Evolutionary conservation across 495 filamentous ascomycete species (phyloP).

Genomic region (Aspergillus panamensis): DNA sequence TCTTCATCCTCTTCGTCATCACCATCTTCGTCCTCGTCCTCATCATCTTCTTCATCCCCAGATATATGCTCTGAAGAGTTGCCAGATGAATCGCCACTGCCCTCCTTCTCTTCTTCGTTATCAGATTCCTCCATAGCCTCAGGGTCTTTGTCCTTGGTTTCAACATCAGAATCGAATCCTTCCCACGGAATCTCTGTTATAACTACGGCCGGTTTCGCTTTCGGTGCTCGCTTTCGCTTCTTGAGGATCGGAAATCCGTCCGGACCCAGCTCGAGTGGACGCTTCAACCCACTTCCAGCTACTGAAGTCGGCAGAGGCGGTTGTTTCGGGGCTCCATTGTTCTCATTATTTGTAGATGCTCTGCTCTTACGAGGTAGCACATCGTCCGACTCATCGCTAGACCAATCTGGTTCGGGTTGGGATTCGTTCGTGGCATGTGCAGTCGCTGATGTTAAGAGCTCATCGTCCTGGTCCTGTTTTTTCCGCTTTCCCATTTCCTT

Average conservation of each 20-base stretch:
- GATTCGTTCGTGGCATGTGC: slow-evolving; percentile 8
- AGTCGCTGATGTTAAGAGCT: background rate
- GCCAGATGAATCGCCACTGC: slow-evolving; percentile 23
- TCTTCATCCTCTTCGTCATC: slow-evolving; percentile 26
- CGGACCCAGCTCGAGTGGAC: slow-evolving; percentile 73
- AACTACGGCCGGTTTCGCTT: slow-evolving; percentile 29
- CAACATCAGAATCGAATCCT: slow-evolving; percentile 54
- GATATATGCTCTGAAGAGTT: slow-evolving; percentile 18
- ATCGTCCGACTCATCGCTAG: slow-evolving; percentile 40
- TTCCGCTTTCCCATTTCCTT: slow-evolving; percentile 64
- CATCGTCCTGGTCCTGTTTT: slow-evolving; percentile 23
- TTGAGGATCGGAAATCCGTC: slow-evolving; percentile 77
- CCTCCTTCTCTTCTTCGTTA: slow-evolving; percentile 24
- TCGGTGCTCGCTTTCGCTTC: slow-evolving; percentile 52
- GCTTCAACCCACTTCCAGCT: slow-evolving; percentile 78
- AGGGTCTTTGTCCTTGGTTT: slow-evolving; percentile 25
- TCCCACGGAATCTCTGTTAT: slow-evolving; percentile 55
- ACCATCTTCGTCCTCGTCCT: slow-evolving; percentile 24
- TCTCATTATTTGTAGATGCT: slow-evolving; percentile 10
- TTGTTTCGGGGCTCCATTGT: slow-evolving; percentile 11
- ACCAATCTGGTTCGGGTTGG: slow-evolving; percentile 22
- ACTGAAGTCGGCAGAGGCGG: slow-evolving; percentile 22
- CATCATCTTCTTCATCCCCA: slow-evolving; percentile 27
- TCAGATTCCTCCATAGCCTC: slow-evolving; percentile 15
- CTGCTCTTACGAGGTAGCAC: slow-evolving; percentile 30